These are phyloP conservation scores for Moesziomyces parantarcticus DNA, from an alignment of 1,284 basidiomycete genomes.

Conservation along the genomic window DNA sequence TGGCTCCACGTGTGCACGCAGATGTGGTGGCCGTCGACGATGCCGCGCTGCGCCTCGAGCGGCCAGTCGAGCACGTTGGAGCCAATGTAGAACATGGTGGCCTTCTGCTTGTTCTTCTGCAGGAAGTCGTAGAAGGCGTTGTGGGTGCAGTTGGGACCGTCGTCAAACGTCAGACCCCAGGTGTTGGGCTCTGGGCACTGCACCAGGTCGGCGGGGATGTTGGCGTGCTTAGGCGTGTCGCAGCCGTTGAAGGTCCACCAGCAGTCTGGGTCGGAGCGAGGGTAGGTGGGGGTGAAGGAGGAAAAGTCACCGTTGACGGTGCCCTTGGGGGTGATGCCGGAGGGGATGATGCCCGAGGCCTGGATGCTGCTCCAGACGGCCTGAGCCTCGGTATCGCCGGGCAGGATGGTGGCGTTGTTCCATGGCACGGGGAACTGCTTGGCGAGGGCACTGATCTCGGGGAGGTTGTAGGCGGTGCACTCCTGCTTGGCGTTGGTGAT, in stretches of 20 bases:
- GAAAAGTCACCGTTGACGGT: conserved; percentile 52
- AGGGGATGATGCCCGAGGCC: conserved; percentile 64
- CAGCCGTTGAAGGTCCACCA: conserved; percentile 63
- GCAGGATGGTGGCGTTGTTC: conserved; percentile 68
- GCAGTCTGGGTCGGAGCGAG: conserved; percentile 59
- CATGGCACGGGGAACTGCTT: conserved; percentile 60
- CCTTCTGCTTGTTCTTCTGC: conserved; percentile 70
- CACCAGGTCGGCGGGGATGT: conserved; percentile 68
- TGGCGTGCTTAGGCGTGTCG: conserved; percentile 61
- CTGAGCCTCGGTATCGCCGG: conserved; percentile 68
- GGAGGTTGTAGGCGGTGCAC: conserved; percentile 55
- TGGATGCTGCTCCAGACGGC: conserved; percentile 60
- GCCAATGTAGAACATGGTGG: conserved; percentile 71
- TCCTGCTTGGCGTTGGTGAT: conserved; percentile 39
- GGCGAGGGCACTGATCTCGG: conserved; percentile 50
- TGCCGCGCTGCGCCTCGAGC: conserved; percentile 71
- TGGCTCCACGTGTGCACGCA: conserved; percentile 69
- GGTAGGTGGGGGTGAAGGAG: conserved; percentile 43
- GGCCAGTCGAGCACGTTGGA: conserved; percentile 73
- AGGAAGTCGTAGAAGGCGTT: conserved; percentile 72
- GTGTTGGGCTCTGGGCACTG: conserved; percentile 70
- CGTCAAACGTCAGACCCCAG: conserved; percentile 72
- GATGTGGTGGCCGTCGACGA: conserved; percentile 63
- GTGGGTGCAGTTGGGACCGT: conserved; percentile 70
- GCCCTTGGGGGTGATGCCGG: conserved; percentile 66